Base-by-base conservation (phyloP, 2,329 filamentous ascomycete genomes). In the Paracoccidioides lutzii region DNA sequence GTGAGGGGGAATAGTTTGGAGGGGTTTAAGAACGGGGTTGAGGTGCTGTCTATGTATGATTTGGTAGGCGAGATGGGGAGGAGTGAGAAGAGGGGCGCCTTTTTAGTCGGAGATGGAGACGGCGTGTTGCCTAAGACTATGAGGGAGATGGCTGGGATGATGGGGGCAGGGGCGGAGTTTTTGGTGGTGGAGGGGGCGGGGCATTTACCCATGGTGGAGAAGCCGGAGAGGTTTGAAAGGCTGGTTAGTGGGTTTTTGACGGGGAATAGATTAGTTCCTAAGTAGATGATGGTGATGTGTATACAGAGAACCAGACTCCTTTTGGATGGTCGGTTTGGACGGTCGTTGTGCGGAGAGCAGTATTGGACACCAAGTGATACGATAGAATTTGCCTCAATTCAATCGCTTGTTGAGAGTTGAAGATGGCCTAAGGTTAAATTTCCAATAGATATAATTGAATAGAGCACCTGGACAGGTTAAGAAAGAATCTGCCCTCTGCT, bases 1-100 rank as follows among this genome's bases (percentile, higher is more conserved):
- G 84, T 91, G 0, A 77, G 77, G 10, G 72, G 68, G 12, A 94
- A 94, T 67, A 78, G 81, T 60, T 73, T 93, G 0, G 76, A 78
- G 44, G 85, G 85, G 14, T 90, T 93, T 67, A 83, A 90, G 77
- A 87, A 85, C 70, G 88, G 93, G 73, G 78, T 93, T 35, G 85
- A 90, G 54, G 70, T 71, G 1, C 60, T 73, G 55, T 79, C 80
- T 32, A 81, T 77, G 53, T 72, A 79, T 59, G 78, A 80, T 58
- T 73, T 76, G 62, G 71, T 67, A 48, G 70, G 74, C 12, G 69
- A 69, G n/a, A 73, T 73, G 70, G 59, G 55, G 65, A 66, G 12
- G 35, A 15, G 10, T 59, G 61, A 40, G 60, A 67, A 4, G 60
- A 50, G 72, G 0, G 85, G 82, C 0, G 67, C 87, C 53, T 80